Base-by-base conservation (phyloP, 306 rosid genomes). In the Crotalaria pallida region DNA sequence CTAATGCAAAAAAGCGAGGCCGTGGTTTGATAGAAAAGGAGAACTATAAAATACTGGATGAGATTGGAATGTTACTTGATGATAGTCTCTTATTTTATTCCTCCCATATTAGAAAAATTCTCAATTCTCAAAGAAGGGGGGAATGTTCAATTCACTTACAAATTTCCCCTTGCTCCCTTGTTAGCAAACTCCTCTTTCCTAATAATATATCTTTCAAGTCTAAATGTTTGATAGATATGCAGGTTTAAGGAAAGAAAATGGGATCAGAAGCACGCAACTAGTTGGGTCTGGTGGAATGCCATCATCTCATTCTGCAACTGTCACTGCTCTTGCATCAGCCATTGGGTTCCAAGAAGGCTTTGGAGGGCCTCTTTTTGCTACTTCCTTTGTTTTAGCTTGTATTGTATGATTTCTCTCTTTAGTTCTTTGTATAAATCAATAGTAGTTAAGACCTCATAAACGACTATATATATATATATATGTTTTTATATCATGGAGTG, bases 251-350 rank as follows among this genome's bases (percentile, higher is more conserved):
- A 94, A 80, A 91, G 79, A 76, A 75, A 86, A 81, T 94, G 97
- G 99, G 99, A 94, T 86, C 77, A 81, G 18, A 94, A 91, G 84
- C n/a, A n/a, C n/a, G n/a, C 84, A 76, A 71, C 88, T 94, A 10
- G 13, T 91, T 68, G 99, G 95, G 65, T 94, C 99, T 24, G 99
- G 99, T 7, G 99, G 99, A 82, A 94, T 94, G 99, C 99, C 99
- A 6, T 94, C 99, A 1, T 94, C 99, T 48, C 99, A 94, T 94
- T 94, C 99, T 13, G 82, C 99, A 0, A 88, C 99, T 57, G 97
- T 94, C 7, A 86, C 96, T 67, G 96, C 99, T 83, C 90, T 91
- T 65, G 96, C 99, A 3, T 58, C 84, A 1, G 91, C 97, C 12
- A 66, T 91, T 74, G 99, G 97, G 17, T 81, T 94, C 72, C 97